Conservation (phyloP, 1,139 yeast species). For the Trichomonascaceae sp. region DNA sequence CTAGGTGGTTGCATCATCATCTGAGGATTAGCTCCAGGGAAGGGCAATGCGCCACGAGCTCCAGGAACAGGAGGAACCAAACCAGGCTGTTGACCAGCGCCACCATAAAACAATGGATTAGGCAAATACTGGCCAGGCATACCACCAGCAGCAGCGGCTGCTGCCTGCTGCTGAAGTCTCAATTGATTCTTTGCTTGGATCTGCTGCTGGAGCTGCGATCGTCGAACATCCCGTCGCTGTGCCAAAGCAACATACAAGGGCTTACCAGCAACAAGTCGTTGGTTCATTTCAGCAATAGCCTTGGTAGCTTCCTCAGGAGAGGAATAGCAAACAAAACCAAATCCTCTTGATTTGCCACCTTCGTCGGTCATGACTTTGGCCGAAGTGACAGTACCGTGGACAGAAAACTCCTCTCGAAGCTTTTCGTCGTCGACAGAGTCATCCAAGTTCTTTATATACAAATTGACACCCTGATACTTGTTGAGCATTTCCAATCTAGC, state of each 20-base stretch:
- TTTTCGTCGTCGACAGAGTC: slow-evolving; percentile 74
- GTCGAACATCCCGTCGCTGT: slow-evolving; percentile 97
- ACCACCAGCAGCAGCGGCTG: slow-evolving; percentile 61
- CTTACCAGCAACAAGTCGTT: slow-evolving; percentile 90
- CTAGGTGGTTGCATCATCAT: slow-evolving; percentile 65
- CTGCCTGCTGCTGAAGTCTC: slow-evolving; percentile 88
- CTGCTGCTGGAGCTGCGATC: slow-evolving; percentile 95
- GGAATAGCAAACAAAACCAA: slow-evolving; percentile 91
- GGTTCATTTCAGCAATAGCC: slow-evolving; percentile 98
- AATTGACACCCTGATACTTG: slow-evolving; percentile 81
- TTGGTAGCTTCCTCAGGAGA: slow-evolving; percentile 76
- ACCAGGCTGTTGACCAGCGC: slow-evolving; percentile 65
- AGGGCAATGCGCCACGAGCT: slow-evolving; percentile 75
- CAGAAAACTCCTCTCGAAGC: slow-evolving; percentile 74
- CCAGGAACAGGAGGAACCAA: slow-evolving; percentile 62
- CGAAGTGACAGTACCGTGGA: slow-evolving; percentile 82
- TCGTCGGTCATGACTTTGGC: slow-evolving; percentile 90
- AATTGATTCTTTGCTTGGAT: slow-evolving; percentile 97
- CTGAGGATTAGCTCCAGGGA: slow-evolving; percentile 77
- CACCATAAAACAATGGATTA: slow-evolving; percentile 74
- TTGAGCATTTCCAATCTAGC: slow-evolving; percentile 70
- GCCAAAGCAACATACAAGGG: slow-evolving; percentile 98
- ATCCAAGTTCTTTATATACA: slow-evolving; percentile 84
- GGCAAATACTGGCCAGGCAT: slow-evolving; percentile 94
- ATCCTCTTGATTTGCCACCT: slow-evolving; percentile 81